phyloP scores from a whole-genome alignment of 2,329 filamentous ascomycete genomes.

The Dothideomycetidae sp. region DNA sequence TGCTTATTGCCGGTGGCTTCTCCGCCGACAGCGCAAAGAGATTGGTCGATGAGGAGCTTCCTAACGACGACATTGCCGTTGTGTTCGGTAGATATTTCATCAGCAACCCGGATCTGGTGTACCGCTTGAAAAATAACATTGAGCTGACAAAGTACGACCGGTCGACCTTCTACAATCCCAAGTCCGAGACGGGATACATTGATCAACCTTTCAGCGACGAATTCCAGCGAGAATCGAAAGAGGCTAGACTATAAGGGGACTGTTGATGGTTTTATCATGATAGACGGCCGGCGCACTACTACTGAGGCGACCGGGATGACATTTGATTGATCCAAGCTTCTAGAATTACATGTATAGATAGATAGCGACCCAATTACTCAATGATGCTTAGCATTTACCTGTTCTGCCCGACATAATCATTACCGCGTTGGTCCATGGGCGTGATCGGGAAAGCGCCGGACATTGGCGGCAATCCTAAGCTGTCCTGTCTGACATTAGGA shows the following conservation, averaged over 20 bases:
- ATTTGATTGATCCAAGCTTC: no score
- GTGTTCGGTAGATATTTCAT: conserved; percentile 38
- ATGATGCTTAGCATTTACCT: no score
- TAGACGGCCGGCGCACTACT: no score
- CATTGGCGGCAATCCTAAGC: conserved; percentile 5
- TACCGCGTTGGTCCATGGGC: conserved; percentile 4
- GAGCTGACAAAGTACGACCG: conserved; percentile 32
- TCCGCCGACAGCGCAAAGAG: conserved; percentile 25
- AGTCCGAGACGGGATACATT: conserved; percentile 27
- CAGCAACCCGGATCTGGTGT: conserved; percentile 35
- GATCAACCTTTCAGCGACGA: conserved; percentile 29
- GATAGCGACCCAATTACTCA: no score
- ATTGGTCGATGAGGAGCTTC: conserved; percentile 28
- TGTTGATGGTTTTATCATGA: no score
- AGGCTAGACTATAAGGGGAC: background rate
- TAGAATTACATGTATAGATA: no score
- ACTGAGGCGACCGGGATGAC: no score
- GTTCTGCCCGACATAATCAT: conserved; percentile 1
- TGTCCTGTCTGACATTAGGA: conserved; percentile 4
- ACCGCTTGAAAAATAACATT: conserved; percentile 30
- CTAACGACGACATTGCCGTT: conserved; percentile 30
- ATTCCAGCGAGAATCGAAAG: conserved; percentile 16
- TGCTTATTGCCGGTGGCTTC: conserved; percentile 34
- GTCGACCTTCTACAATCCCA: conserved; percentile 31
- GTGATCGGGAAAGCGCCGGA: conserved; percentile 7